Percentiles rank a stretch among this genome's conserved stretches.
Conservation (phyloP, 108 stramenopile genomes). For the Skeletonema marinoi region DNA sequence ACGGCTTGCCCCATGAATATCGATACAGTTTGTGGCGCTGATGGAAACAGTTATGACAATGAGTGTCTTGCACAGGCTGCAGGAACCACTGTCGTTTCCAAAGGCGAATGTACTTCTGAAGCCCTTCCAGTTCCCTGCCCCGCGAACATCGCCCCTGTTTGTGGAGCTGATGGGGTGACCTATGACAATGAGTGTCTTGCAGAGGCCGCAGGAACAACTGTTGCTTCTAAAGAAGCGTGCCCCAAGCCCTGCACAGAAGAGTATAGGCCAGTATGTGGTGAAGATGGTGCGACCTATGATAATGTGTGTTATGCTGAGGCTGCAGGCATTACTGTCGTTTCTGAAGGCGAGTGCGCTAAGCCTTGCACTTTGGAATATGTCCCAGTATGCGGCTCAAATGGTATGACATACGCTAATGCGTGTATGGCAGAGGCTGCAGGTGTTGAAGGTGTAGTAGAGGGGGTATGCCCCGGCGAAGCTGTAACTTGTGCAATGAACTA, state of each 20-base stretch:
- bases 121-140: neutral
- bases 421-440: neutral
- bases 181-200: neutral
- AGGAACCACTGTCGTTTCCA: neutral
- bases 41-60: neutral
- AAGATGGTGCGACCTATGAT: neutral
- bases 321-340: neutral
- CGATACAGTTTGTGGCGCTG: neutral
- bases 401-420: neutral
- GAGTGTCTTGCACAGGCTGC: neutral
- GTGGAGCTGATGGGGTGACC: neutral
- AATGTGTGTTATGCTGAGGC: neutral
- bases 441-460: neutral
- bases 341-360: neutral
- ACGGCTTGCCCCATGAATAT: neutral
- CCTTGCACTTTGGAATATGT: neutral
- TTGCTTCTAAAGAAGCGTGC: neutral
- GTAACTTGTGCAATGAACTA: neutral
- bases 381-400: neutral
- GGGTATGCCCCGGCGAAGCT: neutral
- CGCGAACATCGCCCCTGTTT: neutral
- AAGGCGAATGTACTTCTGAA: neutral
- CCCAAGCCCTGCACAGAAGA: neutral
- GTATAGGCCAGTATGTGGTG: neutral
- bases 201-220: neutral